phyloP scores from a whole-genome alignment of 1,139 yeast species.

The Yamadazyma dushanensis region DNA sequence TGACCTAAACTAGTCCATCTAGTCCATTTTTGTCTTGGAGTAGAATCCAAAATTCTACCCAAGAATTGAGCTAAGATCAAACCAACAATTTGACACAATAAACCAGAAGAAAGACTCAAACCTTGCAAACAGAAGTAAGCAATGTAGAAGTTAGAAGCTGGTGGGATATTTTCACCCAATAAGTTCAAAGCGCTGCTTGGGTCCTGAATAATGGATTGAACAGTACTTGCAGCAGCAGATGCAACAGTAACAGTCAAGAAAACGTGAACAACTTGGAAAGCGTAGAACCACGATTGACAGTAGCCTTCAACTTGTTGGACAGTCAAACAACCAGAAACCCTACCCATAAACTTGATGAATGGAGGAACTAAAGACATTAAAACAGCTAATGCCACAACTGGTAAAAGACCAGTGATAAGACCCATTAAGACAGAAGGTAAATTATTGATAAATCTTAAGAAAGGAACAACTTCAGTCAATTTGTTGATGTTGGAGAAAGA shows the following conservation, averaged over 20 bases:
- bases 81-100: conserved; percentile 42
- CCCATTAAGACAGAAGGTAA: conserved; percentile 73
- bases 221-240: conserved; percentile 75
- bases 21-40: conserved; percentile 51
- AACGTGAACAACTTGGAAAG: conserved; percentile 84
- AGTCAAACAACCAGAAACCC: conserved; percentile 69
- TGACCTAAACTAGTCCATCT: conserved; percentile 42
- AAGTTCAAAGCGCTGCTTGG: conserved; percentile 58
- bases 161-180: conserved; percentile 62
- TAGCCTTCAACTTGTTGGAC: conserved; percentile 70
- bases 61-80: conserved; percentile 47
- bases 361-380: conserved; percentile 81
- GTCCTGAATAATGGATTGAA: conserved; percentile 54
- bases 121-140: conserved; percentile 51
- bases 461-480: conserved; percentile 66
- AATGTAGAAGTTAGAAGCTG: conserved; percentile 70
- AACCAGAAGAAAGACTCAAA: conserved; percentile 38
- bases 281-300: conserved; percentile 85
- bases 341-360: conserved; percentile 66
- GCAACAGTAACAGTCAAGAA: conserved; percentile 80
- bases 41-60: conserved; percentile 45
- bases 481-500: conserved; percentile 78
- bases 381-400: conserved; percentile 77
- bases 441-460: conserved; percentile 67
- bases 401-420: conserved; percentile 80